Percentiles rank a stretch among this genome's conserved stretches.
phyloP scores from a whole-genome alignment of 148 eudicot genomes.

The Bassia scoparia region DNA sequence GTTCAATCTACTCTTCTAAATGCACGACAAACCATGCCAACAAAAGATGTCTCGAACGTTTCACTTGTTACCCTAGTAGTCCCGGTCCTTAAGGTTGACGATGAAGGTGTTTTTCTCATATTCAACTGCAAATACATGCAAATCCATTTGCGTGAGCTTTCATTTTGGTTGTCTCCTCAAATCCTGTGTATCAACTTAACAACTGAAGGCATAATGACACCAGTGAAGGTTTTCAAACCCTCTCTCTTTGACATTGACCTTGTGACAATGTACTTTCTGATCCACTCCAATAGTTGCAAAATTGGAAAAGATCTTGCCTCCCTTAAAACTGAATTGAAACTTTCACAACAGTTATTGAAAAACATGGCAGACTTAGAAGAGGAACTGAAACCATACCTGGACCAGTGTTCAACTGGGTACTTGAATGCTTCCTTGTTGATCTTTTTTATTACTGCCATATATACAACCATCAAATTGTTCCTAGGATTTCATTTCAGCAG shows the following conservation, averaged over 20 bases:
- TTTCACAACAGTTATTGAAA: constrained; percentile 10
- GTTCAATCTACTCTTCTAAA: neutral
- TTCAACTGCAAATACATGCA: neutral
- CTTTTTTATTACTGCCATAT: neutral
- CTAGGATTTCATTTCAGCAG: neutral
- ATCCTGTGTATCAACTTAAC: neutral
- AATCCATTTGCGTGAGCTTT: neutral
- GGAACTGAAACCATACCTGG: constrained; percentile 8
- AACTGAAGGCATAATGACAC: neutral
- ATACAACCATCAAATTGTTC: neutral
- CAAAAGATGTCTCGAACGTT: neutral
- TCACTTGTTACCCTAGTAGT: neutral
- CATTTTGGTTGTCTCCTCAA: neutral
- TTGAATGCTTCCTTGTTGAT: neutral
- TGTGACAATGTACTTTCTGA: neutral
- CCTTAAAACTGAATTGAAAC: neutral
- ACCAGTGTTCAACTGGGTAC: neutral
- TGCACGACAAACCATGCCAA: neutral
- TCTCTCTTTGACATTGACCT: neutral
- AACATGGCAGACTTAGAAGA: neutral
- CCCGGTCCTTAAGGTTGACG: neutral
- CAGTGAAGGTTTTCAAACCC: neutral
- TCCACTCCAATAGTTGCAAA: neutral
- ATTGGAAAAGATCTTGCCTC: neutral
- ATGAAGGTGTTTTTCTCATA: neutral